Percentiles rank a stretch among this genome's conserved stretches.
These are phyloP conservation scores for Microthyrium microscopicum DNA, from an alignment of 2,329 filamentous ascomycete genomes.

Conservation along the genomic window DNA sequence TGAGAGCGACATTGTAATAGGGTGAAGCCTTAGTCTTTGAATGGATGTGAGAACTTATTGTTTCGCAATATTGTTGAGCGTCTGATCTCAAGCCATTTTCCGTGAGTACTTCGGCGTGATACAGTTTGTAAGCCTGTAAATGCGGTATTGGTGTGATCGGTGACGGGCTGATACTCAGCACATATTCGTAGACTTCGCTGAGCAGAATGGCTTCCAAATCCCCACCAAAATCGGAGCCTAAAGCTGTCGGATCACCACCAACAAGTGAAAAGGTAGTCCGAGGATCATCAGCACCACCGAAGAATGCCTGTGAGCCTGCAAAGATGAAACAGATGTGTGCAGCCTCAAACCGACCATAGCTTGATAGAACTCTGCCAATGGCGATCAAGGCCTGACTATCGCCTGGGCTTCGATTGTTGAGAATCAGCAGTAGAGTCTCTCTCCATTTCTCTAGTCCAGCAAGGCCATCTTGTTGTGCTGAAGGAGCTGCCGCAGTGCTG, in stretches of 20 bases:
- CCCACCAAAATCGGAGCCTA: constrained; percentile 54
- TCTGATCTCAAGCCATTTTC: constrained; percentile 70
- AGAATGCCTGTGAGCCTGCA: constrained; percentile 45
- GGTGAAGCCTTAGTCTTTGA: constrained; percentile 69
- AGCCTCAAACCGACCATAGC: constrained; percentile 79
- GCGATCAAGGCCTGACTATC: constrained; percentile 64
- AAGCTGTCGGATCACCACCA: constrained; percentile 62
- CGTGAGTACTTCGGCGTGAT: constrained; percentile 69
- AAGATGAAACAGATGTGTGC: constrained; percentile 92
- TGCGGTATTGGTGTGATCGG: constrained; percentile 49
- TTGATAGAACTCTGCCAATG: constrained; percentile 64
- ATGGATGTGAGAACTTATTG: constrained; percentile 58
- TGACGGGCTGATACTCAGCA: constrained; percentile 41
- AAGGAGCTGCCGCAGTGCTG: constrained; percentile 48
- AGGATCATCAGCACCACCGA: constrained; percentile 71
- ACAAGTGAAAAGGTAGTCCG: constrained; percentile 66
- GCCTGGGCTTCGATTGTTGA: constrained; percentile 73
- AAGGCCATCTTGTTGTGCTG: constrained; percentile 52
- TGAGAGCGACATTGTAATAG: constrained; percentile 66
- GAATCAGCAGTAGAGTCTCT: constrained; percentile 69
- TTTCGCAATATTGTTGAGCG: constrained; percentile 81
- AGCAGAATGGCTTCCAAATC: constrained; percentile 79
- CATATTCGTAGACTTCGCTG: constrained; percentile 94
- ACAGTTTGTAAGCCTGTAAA: constrained; percentile 77
- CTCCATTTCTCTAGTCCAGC: constrained; percentile 87